Percentiles rank a stretch among this genome's conserved stretches.
phyloP scores from a whole-genome alignment of 2,329 filamentous ascomycete genomes.

The Ceratocystis huliohia region DNA sequence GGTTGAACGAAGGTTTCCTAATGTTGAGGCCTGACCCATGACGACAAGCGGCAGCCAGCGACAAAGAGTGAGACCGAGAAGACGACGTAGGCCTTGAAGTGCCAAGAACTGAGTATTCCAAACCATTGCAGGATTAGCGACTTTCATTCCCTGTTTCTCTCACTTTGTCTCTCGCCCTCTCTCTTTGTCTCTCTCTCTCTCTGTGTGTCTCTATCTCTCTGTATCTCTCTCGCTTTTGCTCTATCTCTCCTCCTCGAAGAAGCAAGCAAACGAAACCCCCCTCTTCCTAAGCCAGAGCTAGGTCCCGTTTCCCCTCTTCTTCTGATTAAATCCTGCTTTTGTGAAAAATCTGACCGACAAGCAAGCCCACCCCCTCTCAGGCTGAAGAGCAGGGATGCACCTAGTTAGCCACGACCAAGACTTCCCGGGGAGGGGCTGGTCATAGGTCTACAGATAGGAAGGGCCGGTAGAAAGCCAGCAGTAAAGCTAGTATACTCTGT shows the following conservation, averaged over 20 bases:
- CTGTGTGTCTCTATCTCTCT: too few species aligned
- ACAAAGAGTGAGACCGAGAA: too few species aligned
- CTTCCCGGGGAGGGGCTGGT: background rate
- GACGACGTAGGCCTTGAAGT: too few species aligned
- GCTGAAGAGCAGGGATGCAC: background rate
- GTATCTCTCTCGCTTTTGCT: too few species aligned
- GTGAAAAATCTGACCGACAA: background rate
- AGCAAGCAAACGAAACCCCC: too few species aligned
- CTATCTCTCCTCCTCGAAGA: too few species aligned
- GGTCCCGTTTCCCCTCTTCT: background rate
- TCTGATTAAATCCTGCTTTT: background rate
- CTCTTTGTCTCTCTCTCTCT: too few species aligned
- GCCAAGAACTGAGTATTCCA: background rate
- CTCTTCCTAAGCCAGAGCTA: too few species aligned
- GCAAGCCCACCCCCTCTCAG: background rate
- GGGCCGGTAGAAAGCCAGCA: background rate
- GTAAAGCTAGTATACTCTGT: too few species aligned
- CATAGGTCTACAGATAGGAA: background rate
- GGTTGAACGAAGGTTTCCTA: background rate
- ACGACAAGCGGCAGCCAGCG: background rate
- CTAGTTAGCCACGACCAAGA: background rate
- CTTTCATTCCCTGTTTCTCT: background rate
- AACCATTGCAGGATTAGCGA: background rate
- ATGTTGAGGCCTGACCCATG: background rate
- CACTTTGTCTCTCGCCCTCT: too few species aligned